A percentile compares a stretch with the other conserved stretches of the same genome.
phyloP scores from a whole-genome alignment of 192 early-diverging fungal genomes.

The Funneliformis mosseae region DNA sequence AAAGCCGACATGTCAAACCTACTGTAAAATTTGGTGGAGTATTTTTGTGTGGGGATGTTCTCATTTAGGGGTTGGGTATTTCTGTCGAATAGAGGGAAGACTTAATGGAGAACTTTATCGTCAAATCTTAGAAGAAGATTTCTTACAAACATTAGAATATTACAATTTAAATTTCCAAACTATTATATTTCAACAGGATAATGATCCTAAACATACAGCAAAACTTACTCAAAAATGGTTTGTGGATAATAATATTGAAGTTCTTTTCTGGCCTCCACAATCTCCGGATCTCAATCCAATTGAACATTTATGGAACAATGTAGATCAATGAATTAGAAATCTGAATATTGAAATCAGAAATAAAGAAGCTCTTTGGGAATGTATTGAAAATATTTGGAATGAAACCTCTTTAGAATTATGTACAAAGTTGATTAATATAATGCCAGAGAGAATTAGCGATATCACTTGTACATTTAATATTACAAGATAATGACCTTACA shows the following conservation, averaged over 20 bases:
- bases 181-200: constrained; percentile 44
- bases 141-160: constrained; percentile 28
- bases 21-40: constrained; percentile 24
- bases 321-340: neutral
- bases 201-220: neutral
- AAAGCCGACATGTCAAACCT: neutral
- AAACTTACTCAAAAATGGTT: neutral
- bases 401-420: no score
- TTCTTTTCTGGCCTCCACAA: neutral
- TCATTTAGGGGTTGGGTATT: constrained; percentile 30
- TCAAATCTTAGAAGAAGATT: constrained; percentile 35
- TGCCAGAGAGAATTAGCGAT: no score
- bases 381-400: no score
- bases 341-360: neutral
- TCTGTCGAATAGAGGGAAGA: constrained; percentile 29
- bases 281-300: constrained; percentile 5
- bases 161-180: constrained; percentile 23
- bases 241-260: constrained; percentile 1
- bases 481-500: no score
- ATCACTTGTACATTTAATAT: no score
- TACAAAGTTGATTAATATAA: no score
- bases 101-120: constrained; percentile 29
- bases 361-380: neutral
- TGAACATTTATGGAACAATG: neutral
- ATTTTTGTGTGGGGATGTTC: constrained; percentile 33